Base-by-base conservation (phyloP, 805 yeast genomes). In the Komagataella kurtzmanii region DNA sequence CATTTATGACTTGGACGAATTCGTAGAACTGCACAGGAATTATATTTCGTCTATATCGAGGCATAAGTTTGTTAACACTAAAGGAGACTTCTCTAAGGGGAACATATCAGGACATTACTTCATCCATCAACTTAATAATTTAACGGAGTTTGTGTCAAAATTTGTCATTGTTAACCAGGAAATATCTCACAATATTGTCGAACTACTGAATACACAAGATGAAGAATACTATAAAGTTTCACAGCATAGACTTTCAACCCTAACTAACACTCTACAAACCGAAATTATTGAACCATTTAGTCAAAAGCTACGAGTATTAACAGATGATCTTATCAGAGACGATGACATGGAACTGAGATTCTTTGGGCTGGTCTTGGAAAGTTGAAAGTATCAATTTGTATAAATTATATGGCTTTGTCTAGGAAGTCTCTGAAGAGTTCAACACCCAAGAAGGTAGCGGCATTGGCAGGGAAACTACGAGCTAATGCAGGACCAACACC, bases 381-480 rank as follows among this genome's bases (percentile, higher is more conserved):
- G 24, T 21, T 45, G 23, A 45, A 8, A 17, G 12, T 45, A 24
- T 45, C 21, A 21, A 24, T 19, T 45, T 8, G 40, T 10, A 12
- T 6, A 12, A 21, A 19, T 19, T 47, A 18, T 47, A 47, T 47
- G 12, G 46, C 10, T 17, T 45, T 30, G n/a, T 30, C 40, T 30
- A 30, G 6, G 40, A 30, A 30, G 14, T 30, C 14, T 30, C 40
- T 30, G 40, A 10, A 30, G 53, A 90, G 62, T 66, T 91, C 99
- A 30, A 91, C 98, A 48, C 98, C 99, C 43, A 88, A 77, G 71
- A 91, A 91, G 2, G 98, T 90, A 7, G 99, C 98, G n/a, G 99
- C 99, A 67, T 93, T 91, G 19, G 98, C 98, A 3, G 98, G 98
- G 84, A 93, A 91, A 45, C 95, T 83, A 67, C 99, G 79, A 23